Base-by-base conservation (phyloP, 169 alveolate species). In the Plasmodium reichenowi region DNA sequence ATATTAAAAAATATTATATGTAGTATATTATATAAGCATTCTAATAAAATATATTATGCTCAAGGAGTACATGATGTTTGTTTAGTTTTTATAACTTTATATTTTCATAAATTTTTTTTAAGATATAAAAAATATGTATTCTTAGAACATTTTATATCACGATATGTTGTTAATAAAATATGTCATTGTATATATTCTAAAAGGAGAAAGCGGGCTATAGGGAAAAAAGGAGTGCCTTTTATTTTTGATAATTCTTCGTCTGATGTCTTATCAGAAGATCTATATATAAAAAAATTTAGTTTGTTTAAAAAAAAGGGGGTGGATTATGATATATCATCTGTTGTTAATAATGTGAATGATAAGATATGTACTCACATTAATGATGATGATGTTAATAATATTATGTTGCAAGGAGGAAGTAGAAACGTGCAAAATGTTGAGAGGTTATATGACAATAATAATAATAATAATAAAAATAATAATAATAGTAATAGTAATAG, bases 1-100 rank as follows among this genome's bases (percentile, higher is more conserved):
- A 70, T 83, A 48, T 83, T 83, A 54, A 83, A 83, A 83, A 83
- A 83, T 83, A 50, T 83, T 48, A 83, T 83, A 2, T 83, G 91
- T 58, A 83, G 91, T 48, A 83, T 83, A 45, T 59, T 83, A 54
- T 83, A 83, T 83, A 83, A 83, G 24, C 91, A 83, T 26, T 83
- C 91, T 6, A 67, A 83, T 15, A 83, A 83, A 70, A 83, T 83
- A 17, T 83, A 43, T 70, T 83, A 83, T 48, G 91, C 91, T 2
- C 91, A 83, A 59, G 91, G 91, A 2, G 91, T 83, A 8, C 91
- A 83, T 58, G 91, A 83, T 72, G 91, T 83, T 32, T 83, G 91
- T n/a, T 73, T 83, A 9, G 91, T 83, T 70, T 83, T 83, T 60
- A n/a, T 83, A 20, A 83, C 91, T 13, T 38, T 83, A 10, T 83